Evolutionary conservation across 1,284 basidiomycete genomes (phyloP), one percentile per base, ranked within the genome.

Genomic region (Ceratobasidium sp.): DNA sequence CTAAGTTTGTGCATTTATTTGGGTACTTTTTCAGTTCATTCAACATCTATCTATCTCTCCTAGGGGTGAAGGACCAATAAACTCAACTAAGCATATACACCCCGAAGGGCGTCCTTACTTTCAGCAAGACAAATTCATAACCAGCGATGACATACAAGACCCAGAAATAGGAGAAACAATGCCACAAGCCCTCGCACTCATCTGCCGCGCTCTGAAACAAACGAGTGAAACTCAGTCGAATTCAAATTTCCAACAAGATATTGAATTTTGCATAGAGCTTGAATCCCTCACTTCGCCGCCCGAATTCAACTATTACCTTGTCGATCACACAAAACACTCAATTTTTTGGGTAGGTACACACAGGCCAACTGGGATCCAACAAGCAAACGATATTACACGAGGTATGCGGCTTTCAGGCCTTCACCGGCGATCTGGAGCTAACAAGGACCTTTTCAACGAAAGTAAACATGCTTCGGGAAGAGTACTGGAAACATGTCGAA

Each of bases 251-350:
- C 46, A 75, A n/a, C 28, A 50, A 50, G 48, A 66, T 17, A 23
- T 66, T 28, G 73, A 75, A n/a, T 46, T 75, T 28, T 75, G 62
- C 26, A 52, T 75, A 20, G 73, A 75, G 44, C 52, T 75, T 26
- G 50, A 66, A 42, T 40, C 46, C 13, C 23, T 66, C 20, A 44
- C 33, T 3, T 26, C 28, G 3, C 73, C 73, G 17, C 73, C 73
- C 17, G 23, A 75, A 28, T 75, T 75, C 62, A 75, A 75, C 3
- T 79, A 79, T n/a, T 79, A 79, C 59, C 50, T 79, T 23, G 67
- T 69, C 7, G 79, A 79, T 50, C 77, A 71, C 28, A 44, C 20
- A 15, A 57, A 38, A 2, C 65, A 57, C 10, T 52, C 66, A 12
- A 57, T 78, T 7, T 76, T 79, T 54, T 79, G 79, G 79, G 77